These are phyloP conservation scores for Pterula multifida DNA, from an alignment of 1,284 basidiomycete species.

Conservation along the genomic window DNA sequence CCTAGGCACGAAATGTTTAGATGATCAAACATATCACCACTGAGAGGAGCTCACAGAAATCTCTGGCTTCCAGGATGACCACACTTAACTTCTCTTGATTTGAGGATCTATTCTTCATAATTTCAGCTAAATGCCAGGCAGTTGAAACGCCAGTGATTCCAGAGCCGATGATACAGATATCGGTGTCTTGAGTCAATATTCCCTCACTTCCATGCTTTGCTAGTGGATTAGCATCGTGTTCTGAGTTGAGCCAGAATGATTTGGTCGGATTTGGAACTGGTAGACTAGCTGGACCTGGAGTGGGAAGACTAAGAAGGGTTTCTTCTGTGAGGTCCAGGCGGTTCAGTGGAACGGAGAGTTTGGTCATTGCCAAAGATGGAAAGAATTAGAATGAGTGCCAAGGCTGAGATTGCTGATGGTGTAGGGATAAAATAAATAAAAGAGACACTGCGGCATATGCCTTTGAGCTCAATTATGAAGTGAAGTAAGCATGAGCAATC, in stretches of 20 bases:
- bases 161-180: slow-evolving; percentile 67
- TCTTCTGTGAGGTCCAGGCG: neutral
- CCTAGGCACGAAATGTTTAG: slow-evolving; percentile 26
- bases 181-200: slow-evolving; percentile 39
- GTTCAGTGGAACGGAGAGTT: neutral
- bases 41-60: slow-evolving; percentile 56
- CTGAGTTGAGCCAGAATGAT: slow-evolving; percentile 57
- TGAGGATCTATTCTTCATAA: neutral
- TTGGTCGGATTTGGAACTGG: slow-evolving; percentile 51
- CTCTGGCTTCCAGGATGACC: slow-evolving; percentile 61
- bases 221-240: slow-evolving; percentile 47
- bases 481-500: too few species aligned
- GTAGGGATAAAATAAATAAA: too few species aligned
- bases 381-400: neutral
- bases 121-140: slow-evolving; percentile 53
- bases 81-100: slow-evolving; percentile 24
- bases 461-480: too few species aligned
- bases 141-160: slow-evolving; percentile 67
- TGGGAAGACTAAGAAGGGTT: neutral
- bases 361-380: neutral
- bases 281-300: slow-evolving; percentile 18
- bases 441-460: too few species aligned
- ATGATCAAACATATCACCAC: neutral
- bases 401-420: too few species aligned
- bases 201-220: slow-evolving; percentile 53